A percentile compares a stretch with the other conserved stretches of the same genome.
phyloP scores from a whole-genome alignment of 139 green algal species.

The Helicosporidium sp. region DNA sequence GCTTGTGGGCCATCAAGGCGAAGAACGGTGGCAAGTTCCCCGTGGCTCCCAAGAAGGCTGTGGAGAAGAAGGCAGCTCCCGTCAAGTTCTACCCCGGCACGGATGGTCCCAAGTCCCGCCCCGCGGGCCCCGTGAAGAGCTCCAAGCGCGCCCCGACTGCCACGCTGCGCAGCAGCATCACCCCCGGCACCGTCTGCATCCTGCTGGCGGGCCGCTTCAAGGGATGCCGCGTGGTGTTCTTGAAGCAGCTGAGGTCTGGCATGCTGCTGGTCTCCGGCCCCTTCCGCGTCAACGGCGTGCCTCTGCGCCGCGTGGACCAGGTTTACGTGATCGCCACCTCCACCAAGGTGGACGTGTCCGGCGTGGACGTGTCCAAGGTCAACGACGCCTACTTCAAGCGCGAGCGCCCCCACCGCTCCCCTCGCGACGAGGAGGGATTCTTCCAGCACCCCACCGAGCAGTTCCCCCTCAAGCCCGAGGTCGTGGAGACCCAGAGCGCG shows the following conservation, averaged over 20 bases:
- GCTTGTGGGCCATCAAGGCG: constrained; percentile 81
- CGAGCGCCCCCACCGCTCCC: too few relatives aligned
- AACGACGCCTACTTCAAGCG: constrained; percentile 82
- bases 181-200: constrained; percentile 89
- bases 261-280: constrained; percentile 88
- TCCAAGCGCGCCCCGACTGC: too few relatives aligned
- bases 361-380: constrained; percentile 66
- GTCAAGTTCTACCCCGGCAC: constrained; percentile 89
- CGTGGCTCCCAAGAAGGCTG: constrained; percentile 36
- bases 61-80: constrained; percentile 31
- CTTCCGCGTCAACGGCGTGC: constrained; percentile 95
- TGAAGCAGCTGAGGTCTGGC: constrained; percentile 80
- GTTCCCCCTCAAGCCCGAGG: constrained; percentile 57
- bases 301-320: constrained; percentile 83
- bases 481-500: constrained; percentile 78
- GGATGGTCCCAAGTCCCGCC: constrained; percentile 50
- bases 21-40: constrained; percentile 93
- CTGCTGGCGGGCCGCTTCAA: constrained; percentile 93
- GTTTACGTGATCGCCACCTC: constrained; percentile 92
- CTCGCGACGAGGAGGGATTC: constrained; percentile 64
- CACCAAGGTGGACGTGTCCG: constrained; percentile 53
- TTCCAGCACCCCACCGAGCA: constrained; percentile 53
- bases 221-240: constrained; percentile 92
- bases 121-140: constrained; percentile 62
- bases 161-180: constrained; percentile 80